Percentiles rank a stretch among this genome's conserved stretches.
Evolutionary conservation across 139 green algal species (phyloP).

Genomic region (Edaphochlamys debaryana): DNA sequence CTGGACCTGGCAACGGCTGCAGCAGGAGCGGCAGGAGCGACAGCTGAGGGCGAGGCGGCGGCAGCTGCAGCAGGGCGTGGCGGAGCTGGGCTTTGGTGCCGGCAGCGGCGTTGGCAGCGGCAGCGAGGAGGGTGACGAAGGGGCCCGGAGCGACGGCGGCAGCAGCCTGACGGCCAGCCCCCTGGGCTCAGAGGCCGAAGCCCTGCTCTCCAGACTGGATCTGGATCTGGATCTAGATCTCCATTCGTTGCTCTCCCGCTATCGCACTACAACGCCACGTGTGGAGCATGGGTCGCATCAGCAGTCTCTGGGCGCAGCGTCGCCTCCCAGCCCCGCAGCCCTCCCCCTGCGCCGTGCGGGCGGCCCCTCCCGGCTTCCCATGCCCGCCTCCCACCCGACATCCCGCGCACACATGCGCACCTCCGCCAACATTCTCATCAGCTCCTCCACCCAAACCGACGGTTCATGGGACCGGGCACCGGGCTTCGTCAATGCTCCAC

Average conservation of each 20-base stretch:
- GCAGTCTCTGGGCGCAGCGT: not conserved
- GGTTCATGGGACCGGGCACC: too few relatives aligned
- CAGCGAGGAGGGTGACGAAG: not conserved
- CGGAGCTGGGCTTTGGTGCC: not conserved
- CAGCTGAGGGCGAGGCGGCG: not conserved
- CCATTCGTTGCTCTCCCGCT: not conserved
- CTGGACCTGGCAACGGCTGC: not conserved
- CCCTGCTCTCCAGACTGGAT: not conserved
- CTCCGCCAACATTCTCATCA: too few relatives aligned
- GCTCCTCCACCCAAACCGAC: too few relatives aligned
- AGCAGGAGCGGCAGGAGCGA: not conserved
- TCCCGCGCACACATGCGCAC: too few relatives aligned
- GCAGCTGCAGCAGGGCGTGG: conserved; percentile 11
- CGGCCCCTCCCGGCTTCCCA: too few relatives aligned
- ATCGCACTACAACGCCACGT: not conserved
- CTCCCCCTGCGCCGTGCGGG: not conserved
- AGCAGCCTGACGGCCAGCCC: not conserved
- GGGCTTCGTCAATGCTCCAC: too few relatives aligned
- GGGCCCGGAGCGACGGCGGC: too few relatives aligned
- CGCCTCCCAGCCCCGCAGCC: not conserved
- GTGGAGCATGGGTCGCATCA: not conserved
- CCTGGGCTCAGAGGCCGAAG: not conserved
- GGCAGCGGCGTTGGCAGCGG: not conserved
- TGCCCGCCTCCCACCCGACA: too few relatives aligned
- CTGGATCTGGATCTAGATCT: not conserved